Conservation (phyloP, 345 rosid species). For the Linum trigynum region DNA sequence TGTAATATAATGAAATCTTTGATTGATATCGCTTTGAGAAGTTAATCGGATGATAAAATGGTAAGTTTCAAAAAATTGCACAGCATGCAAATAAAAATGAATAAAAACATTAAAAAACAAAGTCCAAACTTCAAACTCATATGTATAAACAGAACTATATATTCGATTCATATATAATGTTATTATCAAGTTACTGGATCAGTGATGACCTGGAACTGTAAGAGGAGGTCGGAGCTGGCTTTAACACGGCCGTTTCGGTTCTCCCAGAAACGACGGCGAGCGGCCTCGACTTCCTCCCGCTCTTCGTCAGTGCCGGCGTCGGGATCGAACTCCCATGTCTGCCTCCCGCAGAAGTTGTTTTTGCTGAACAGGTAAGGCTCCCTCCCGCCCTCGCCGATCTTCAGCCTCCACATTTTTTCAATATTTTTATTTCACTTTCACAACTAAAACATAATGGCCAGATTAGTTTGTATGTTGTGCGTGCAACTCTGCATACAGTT, state of each 20-base stretch:
- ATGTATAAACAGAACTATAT: too few species aligned
- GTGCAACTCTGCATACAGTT: too few species aligned
- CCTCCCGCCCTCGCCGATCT: neutral
- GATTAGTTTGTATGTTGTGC: too few species aligned
- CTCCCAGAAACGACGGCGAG: neutral
- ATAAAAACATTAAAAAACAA: too few species aligned
- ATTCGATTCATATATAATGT: too few species aligned
- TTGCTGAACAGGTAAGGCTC: neutral
- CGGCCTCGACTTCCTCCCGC: neutral
- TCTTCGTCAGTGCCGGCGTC: neutral
- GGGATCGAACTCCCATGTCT: slow-evolving; percentile 7
- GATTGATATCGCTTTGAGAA: too few species aligned
- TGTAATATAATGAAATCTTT: too few species aligned
- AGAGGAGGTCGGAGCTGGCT: neutral
- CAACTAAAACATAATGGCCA: too few species aligned
- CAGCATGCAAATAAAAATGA: too few species aligned
- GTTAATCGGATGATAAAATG: too few species aligned
- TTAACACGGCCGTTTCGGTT: neutral
- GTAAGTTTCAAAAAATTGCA: too few species aligned
- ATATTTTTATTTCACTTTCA: neutral
- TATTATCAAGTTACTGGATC: too few species aligned
- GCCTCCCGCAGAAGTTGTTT: slow-evolving; percentile 4
- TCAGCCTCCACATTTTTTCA: slow-evolving; percentile 3
- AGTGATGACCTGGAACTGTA: neutral
- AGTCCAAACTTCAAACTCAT: neutral